Evolutionary conservation across 306 rosid species (phyloP).

Genomic region (Calophaca sinica): DNA sequence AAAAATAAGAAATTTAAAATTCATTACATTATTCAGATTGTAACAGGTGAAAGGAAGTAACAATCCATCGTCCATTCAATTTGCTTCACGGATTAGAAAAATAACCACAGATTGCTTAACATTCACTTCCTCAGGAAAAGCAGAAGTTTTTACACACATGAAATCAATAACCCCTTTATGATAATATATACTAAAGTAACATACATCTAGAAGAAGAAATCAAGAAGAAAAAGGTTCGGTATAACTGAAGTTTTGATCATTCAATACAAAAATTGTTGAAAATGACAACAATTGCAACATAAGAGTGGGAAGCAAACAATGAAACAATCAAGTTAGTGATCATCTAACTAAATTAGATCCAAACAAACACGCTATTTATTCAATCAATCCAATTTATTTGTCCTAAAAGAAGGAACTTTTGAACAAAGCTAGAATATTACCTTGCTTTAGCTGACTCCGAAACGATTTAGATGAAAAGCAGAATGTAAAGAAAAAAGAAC

Average conservation of each 20-base stretch:
- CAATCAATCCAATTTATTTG: not conserved
- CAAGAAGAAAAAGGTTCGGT: not conserved
- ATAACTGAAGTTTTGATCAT: conserved; percentile 7
- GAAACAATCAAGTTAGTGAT: conserved; percentile 8
- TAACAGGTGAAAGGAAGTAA: conserved; percentile 26
- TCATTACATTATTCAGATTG: conserved; percentile 1
- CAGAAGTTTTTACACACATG: not conserved
- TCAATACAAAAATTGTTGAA: not conserved
- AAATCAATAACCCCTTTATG: not conserved
- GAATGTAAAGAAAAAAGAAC: not conserved
- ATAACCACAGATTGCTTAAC: conserved; percentile 13
- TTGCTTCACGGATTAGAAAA: conserved; percentile 16
- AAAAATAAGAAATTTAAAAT: too few relatives aligned
- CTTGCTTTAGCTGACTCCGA: conserved; percentile 25
- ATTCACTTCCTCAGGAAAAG: not conserved
- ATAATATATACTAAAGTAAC: not conserved
- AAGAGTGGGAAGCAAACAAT: not conserved
- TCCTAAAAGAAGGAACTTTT: not conserved
- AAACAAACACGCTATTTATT: not conserved
- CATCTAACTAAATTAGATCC: conserved; percentile 25
- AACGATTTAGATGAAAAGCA: conserved; percentile 4
- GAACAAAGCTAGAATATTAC: conserved; percentile 41
- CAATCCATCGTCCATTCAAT: conserved; percentile 32
- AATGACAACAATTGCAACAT: conserved; percentile 16
- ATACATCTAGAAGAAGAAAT: conserved; percentile 6